Evolutionary conservation across 1,284 basidiomycete species (phyloP), one percentile per base, ranked within the genome.

Genomic region (Cryptococcus floricola): DNA sequence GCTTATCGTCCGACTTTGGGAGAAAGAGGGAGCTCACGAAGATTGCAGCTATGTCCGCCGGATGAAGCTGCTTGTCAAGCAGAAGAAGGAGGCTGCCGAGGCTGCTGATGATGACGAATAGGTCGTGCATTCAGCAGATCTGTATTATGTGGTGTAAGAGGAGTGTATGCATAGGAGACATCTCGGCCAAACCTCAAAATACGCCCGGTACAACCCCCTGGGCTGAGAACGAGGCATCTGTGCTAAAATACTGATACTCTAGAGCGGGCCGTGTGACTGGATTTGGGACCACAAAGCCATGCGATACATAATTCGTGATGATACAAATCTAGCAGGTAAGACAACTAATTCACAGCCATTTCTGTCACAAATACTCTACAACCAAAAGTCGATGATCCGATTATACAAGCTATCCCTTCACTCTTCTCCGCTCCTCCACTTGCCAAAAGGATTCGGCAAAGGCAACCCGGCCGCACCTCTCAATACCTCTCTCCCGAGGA

Each of bases 1-100:
- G 8, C 48, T 37, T 49, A 27, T 19, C 19, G 16, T 18, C 8
- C 14, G 31, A 16, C 12, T 16, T 39, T 23, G 12, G 5, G 31
- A 13, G 50, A 27, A 52, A 43, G n/a, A 10, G 8, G 13, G 16
- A 31, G 48, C 23, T 14, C 34, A 16, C 27, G 16, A n/a, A 25
- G 12, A 34, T n/a, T 34, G 18, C 65, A 92, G 89, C 76, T 87
- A 90, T 77, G 80, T 91, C 66, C 86, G 87, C 59, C 83, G 89
- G 62, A 91, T 91, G 88, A 89, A 85, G 80, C 81, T 82, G 63
- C 81, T 91, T 61, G 80, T 85, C 46, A 87, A 87, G 76, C 82
- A 83, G 74, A 89, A 87, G 78, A 77, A 76, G 49, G 84, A 80
- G n/a, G 82, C 81, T n/a, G 80, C 81, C 43, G 84, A 85, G 64